Base-by-base conservation (phyloP, 148 eudicot species). In the Silene uniflora region DNA sequence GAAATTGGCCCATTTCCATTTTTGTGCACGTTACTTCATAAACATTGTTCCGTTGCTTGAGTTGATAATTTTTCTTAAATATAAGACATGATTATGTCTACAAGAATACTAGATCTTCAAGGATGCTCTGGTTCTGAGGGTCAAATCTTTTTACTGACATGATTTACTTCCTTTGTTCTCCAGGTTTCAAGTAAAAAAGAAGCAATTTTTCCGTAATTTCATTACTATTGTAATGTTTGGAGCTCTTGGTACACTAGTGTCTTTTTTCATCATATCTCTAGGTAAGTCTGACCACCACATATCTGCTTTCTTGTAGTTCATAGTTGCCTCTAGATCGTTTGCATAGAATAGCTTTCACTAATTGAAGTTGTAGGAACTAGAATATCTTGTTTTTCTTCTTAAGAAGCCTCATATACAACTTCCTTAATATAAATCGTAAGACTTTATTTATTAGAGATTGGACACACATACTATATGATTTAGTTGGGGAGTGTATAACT, bases 171-270 rank as follows among this genome's bases (percentile, higher is more conserved):
- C 10, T 62, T 18, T 56, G 22, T 23, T 16, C 65, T 78, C 71
- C 86, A 89, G 92, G 81, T 89, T 89, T 77, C 91, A 89, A 78
- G 90, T 88, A 80, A 88, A 88, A 73, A 88, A 88, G 86, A 88
- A 88, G 86, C 87, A 88, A 25, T 88, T 88, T 47, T 88, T 89
- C 73, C 90, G 90, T 22, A 87, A 87, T 64, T 87, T 89, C 74
- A 87, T 89, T 56, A 89, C 93, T 39, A 89, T 89, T 71, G 74
- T 85, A 69, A 9, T 83, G 79, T 89, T 84, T 68, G 93, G 93
- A 76, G 93, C 84, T 12, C 4, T 84, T 73, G 93, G 93, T 60
- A 89, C 93, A 60, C 77, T 88, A 35, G 82, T 89, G 67, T 89
- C 93, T 70, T 86, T 87, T 77, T 70, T 77, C 56, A 69, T 83